Percentiles rank a stretch among this genome's conserved stretches.
Evolutionary conservation across 1,284 basidiomycete genomes (phyloP).

Genomic region (Ustilago loliicola): DNA sequence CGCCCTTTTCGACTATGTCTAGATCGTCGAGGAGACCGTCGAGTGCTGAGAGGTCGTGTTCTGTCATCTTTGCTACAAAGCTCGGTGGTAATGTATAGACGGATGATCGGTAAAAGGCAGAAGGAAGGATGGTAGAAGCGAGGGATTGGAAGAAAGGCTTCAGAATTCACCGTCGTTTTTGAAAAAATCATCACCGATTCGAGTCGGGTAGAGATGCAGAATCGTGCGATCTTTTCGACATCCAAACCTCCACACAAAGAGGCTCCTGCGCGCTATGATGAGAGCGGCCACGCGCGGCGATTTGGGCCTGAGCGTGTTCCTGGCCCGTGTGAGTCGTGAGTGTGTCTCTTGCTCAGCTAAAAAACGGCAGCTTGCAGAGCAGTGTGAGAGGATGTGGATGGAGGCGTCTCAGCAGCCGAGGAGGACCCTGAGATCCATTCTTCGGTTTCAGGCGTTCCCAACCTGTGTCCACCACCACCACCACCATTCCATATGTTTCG

Average conservation of each 20-base stretch:
- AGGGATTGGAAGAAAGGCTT: not conserved
- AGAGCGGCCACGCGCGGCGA: constrained; percentile 5
- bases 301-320: constrained; percentile 3
- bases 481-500: not conserved
- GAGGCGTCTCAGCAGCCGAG: constrained; percentile 3
- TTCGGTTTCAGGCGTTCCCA: constrained; percentile 21
- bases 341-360: not conserved
- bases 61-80: constrained; percentile 13
- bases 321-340: constrained; percentile 27
- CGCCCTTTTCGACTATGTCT: constrained; percentile 34
- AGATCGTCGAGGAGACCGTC: constrained; percentile 41
- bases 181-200: constrained; percentile 42
- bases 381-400: not conserved
- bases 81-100: not conserved
- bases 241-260: constrained; percentile 27
- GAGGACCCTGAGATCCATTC: constrained; percentile 8
- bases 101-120: not conserved
- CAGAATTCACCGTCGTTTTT: not conserved
- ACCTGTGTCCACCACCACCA: not conserved
- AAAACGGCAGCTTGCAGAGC: not conserved
- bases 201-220: not conserved
- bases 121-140: not conserved
- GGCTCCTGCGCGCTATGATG: not conserved
- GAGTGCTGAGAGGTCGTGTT: constrained; percentile 40
- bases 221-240: not conserved